Conservation (phyloP, 345 rosid genomes). For the Angophora floribunda region DNA sequence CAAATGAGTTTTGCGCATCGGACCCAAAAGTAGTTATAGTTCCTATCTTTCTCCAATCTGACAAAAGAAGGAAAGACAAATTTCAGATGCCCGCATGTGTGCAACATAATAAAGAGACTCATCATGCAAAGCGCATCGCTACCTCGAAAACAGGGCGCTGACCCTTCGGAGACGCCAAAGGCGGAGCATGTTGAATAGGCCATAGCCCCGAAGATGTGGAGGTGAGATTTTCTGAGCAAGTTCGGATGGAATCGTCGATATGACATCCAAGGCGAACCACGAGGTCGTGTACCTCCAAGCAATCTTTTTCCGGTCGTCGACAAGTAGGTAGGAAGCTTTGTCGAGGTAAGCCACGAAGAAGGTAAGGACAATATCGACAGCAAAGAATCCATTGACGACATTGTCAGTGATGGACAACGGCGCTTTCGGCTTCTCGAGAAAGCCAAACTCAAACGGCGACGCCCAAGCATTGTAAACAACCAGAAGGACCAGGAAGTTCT, state of each 20-base stretch:
- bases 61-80: constrained; percentile 1
- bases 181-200: constrained; percentile 88
- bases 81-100: neutral
- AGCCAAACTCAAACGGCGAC: constrained; percentile 91
- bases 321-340: constrained; percentile 53
- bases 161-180: constrained; percentile 99
- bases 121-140: neutral
- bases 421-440: constrained; percentile 43
- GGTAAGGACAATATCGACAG: constrained; percentile 68
- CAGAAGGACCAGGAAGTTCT: constrained; percentile 60
- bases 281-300: constrained; percentile 66
- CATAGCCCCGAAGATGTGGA: constrained; percentile 40
- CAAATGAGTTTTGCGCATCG: constrained; percentile 79
- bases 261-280: constrained; percentile 69
- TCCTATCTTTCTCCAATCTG: constrained; percentile 92
- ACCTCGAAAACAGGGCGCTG: constrained; percentile 83
- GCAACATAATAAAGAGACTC: neutral
- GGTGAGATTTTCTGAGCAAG: constrained; percentile 50
- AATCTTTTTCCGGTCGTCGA: constrained; percentile 61
- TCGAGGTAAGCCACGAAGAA: constrained; percentile 94
- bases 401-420: constrained; percentile 60
- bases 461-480: constrained; percentile 91
- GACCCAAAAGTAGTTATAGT: constrained; percentile 86
- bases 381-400: constrained; percentile 85
- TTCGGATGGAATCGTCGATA: constrained; percentile 78